phyloP scores from a whole-genome alignment of 306 rosid species.

The Pyrus betulifolia region DNA sequence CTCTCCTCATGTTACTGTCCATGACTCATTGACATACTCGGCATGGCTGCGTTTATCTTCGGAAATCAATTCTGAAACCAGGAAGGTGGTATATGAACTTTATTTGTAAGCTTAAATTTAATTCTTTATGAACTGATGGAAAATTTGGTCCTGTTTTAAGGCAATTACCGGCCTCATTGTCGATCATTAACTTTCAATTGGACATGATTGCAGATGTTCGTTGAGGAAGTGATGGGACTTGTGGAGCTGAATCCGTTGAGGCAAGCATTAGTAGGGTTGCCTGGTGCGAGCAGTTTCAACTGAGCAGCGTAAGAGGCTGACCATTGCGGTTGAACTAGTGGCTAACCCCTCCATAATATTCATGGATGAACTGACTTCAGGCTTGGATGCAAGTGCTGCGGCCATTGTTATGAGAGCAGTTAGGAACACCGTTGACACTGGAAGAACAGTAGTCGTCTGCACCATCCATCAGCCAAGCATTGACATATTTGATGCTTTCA shows the following conservation, averaged over 20 bases:
- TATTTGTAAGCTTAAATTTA: neutral
- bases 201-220: slow-evolving; percentile 24
- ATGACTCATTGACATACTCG: slow-evolving; percentile 62
- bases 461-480: slow-evolving; percentile 59
- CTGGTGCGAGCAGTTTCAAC: slow-evolving; percentile 45
- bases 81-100: slow-evolving; percentile 37
- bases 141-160: neutral
- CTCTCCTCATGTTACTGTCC: slow-evolving; percentile 31
- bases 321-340: slow-evolving; percentile 51
- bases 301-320: slow-evolving; percentile 48
- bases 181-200: neutral
- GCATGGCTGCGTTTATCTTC: slow-evolving; percentile 72
- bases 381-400: slow-evolving; percentile 55
- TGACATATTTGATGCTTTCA: slow-evolving; percentile 54
- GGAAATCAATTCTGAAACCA: slow-evolving; percentile 33
- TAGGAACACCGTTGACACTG: too few species aligned
- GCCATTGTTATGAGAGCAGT: slow-evolving; percentile 39
- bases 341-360: slow-evolving; percentile 30
- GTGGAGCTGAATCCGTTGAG: slow-evolving; percentile 39
- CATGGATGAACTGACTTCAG: slow-evolving; percentile 45
- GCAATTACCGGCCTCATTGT: neutral
- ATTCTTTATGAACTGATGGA: neutral
- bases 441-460: slow-evolving; percentile 40
- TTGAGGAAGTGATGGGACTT: slow-evolving; percentile 52
- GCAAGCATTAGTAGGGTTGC: slow-evolving; percentile 42